Percentiles rank a stretch among this genome's conserved stretches.
Evolutionary conservation across 2,329 filamentous ascomycete genomes (phyloP).

Genomic region (Penicillium sp.): DNA sequence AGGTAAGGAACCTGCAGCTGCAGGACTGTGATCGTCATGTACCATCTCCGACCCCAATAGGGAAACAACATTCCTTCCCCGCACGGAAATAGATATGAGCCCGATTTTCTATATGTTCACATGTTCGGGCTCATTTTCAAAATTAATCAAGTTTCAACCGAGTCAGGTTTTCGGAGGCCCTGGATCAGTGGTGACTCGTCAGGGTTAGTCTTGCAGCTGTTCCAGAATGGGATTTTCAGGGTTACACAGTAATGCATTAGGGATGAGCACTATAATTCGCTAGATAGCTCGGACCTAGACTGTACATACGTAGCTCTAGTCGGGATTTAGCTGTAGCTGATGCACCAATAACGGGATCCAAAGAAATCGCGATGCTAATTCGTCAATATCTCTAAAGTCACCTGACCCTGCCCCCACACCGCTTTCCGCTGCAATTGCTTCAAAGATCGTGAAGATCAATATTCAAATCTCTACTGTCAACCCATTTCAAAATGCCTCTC

Average conservation of each 20-base stretch:
- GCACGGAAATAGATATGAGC: conserved; percentile 9
- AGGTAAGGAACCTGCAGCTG: conserved; percentile 5
- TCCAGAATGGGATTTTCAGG: conserved; percentile 2
- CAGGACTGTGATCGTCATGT: conserved; percentile 10
- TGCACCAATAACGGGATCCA: too few species aligned
- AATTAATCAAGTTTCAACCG: neutral
- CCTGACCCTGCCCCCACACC: neutral
- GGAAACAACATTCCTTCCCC: conserved; percentile 14
- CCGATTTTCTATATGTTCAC: neutral
- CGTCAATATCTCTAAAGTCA: neutral
- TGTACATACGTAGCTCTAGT: neutral
- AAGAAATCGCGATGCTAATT: neutral
- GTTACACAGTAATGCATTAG: neutral
- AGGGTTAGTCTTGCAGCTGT: neutral
- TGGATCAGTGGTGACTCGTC: neutral
- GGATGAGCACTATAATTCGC: neutral
- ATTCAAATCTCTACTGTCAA: neutral
- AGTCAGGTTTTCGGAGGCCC: neutral
- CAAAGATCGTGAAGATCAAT: neutral
- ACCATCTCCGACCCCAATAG: conserved; percentile 12
- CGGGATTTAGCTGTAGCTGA: neutral
- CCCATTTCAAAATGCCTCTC: conserved; percentile 57
- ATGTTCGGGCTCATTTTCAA: neutral
- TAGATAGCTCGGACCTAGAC: neutral
- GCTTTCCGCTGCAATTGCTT: neutral